A percentile compares a stretch with the other conserved stretches of the same genome.
Evolutionary conservation across 1,284 basidiomycete genomes (phyloP).

Genomic region (Ceratobasidium sp.): DNA sequence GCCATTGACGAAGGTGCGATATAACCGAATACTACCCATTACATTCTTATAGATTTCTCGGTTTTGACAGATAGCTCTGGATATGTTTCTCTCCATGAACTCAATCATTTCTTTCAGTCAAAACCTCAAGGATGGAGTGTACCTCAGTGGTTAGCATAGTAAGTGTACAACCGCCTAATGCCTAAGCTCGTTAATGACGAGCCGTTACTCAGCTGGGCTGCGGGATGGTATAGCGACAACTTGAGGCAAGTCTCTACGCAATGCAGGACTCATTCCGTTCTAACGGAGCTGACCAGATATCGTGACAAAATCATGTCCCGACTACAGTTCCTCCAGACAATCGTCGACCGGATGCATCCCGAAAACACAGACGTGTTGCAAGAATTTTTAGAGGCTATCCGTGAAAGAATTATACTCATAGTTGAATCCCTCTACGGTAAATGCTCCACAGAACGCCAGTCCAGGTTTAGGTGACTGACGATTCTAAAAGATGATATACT

Average conservation of each 20-base stretch:
- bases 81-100: slow-evolving; percentile 21
- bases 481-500: slow-evolving; percentile 1
- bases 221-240: slow-evolving; percentile 32
- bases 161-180: not conserved
- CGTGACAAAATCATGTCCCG: slow-evolving; percentile 26
- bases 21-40: no score
- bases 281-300: not conserved
- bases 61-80: slow-evolving; percentile 14
- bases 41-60: no score
- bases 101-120: slow-evolving; percentile 27
- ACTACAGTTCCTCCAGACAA: not conserved
- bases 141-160: slow-evolving; percentile 34
- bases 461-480: not conserved
- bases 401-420: slow-evolving; percentile 3
- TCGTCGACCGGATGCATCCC: slow-evolving; percentile 11
- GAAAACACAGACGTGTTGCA: slow-evolving; percentile 18
- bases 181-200: not conserved
- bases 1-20: slow-evolving; percentile 29
- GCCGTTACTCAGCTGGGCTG: slow-evolving; percentile 18
- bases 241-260: not conserved
- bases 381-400: slow-evolving; percentile 3
- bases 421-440: slow-evolving; percentile 27
- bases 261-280: not conserved
- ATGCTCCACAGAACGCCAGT: not conserved
- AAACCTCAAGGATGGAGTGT: slow-evolving; percentile 10